Percentiles rank a stretch among this genome's conserved stretches.
Evolutionary conservation across 345 rosid species (phyloP).

Genomic region (Brassica carinata): DNA sequence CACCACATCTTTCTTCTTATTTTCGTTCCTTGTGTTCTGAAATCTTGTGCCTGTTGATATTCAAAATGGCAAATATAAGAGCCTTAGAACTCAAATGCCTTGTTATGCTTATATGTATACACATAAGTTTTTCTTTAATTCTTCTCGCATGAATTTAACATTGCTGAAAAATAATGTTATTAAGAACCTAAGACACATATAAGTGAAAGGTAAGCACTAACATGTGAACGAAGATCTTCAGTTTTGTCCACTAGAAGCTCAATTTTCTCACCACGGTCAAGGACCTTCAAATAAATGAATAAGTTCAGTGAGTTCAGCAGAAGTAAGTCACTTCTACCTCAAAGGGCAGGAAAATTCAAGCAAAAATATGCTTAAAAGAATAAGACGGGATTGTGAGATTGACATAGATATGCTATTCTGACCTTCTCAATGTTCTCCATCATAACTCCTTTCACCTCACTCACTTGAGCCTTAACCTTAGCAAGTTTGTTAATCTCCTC

Average conservation of each 20-base stretch:
- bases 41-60: constrained; percentile 67
- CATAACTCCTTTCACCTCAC: constrained; percentile 92
- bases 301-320: neutral
- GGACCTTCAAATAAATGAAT: constrained; percentile 48
- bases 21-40: constrained; percentile 70
- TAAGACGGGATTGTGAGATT: neutral
- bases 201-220: constrained; percentile 17
- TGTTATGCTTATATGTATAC: neutral
- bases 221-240: constrained; percentile 78
- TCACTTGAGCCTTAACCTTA: constrained; percentile 88
- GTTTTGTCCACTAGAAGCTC: constrained; percentile 81
- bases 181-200: neutral
- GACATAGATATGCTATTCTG: neutral
- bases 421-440: constrained; percentile 96
- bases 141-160: neutral
- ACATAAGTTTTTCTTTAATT: neutral
- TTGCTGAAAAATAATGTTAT: neutral
- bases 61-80: neutral
- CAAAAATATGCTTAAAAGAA: neutral
- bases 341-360: neutral
- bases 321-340: neutral
- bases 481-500: constrained; percentile 81
- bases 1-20: constrained; percentile 77
- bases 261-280: constrained; percentile 82
- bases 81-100: neutral